These are phyloP conservation scores for Nepenthes mirabilis DNA, from an alignment of 148 eudicot genomes.

Conservation along the genomic window DNA sequence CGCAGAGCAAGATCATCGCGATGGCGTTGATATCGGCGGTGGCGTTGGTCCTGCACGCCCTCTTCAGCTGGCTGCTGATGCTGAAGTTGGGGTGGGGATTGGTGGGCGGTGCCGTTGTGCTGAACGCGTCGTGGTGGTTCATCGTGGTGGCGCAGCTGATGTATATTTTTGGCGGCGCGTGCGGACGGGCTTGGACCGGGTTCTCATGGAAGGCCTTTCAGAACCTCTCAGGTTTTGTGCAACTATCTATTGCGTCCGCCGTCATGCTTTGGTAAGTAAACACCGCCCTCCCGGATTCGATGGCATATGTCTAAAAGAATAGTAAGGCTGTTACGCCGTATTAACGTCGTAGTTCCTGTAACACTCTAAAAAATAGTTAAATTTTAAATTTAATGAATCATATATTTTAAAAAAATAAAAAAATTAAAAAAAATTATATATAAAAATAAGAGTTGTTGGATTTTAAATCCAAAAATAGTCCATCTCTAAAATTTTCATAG, in stretches of 20 bases:
- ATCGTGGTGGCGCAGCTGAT: conserved; percentile 37
- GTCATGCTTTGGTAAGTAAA: conserved; percentile 44
- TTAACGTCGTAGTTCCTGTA: too few relatives aligned
- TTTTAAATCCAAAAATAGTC: too few relatives aligned
- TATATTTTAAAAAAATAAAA: too few relatives aligned
- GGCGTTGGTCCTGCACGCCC: conserved; percentile 21
- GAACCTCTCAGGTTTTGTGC: conserved; percentile 39
- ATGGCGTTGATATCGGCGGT: conserved; percentile 17
- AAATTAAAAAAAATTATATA: too few relatives aligned
- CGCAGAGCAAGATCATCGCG: conserved; percentile 6
- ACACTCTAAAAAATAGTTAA: too few relatives aligned
- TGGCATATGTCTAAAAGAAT: too few relatives aligned
- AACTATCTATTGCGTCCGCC: conserved; percentile 49
- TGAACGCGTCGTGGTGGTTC: conserved; percentile 56
- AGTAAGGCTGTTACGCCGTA: too few relatives aligned
- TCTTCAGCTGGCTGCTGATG: conserved; percentile 48
- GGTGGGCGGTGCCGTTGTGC: conserved; percentile 43
- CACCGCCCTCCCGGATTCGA: too few relatives aligned
- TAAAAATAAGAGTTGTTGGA: too few relatives aligned
- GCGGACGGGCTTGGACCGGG: conserved; percentile 47
- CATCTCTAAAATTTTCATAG: too few relatives aligned
- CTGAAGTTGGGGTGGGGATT: conserved; percentile 34
- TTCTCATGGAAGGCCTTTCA: conserved; percentile 39
- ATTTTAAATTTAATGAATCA: too few relatives aligned
- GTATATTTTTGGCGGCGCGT: conserved; percentile 32